phyloP scores from a whole-genome alignment of 1,284 basidiomycete species.

The Apiotrichum gamsii region DNA sequence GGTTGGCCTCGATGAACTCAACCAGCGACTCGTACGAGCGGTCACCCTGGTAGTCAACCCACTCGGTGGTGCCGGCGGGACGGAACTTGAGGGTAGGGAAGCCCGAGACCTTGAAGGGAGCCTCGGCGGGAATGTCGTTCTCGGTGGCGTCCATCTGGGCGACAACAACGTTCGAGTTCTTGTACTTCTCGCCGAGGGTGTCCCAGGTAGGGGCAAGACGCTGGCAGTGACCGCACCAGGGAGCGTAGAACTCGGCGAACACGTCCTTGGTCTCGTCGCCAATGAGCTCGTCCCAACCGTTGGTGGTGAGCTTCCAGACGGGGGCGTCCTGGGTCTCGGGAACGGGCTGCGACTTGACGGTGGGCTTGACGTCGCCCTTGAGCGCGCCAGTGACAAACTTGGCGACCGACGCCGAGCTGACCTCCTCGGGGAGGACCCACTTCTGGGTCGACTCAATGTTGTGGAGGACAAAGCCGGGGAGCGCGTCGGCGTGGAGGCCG shows the following conservation, averaged over 20 bases:
- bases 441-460: conserved; percentile 77
- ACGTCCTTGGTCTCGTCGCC: conserved; percentile 87
- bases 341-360: conserved; percentile 84
- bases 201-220: conserved; percentile 92
- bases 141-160: conserved; percentile 95
- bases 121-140: conserved; percentile 86
- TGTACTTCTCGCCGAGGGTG: conserved; percentile 76
- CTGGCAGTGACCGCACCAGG: conserved; percentile 64
- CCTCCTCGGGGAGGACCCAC: conserved; percentile 68
- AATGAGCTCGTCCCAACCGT: conserved; percentile 81
- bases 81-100: conserved; percentile 99
- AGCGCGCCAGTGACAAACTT: conserved; percentile 64
- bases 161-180: conserved; percentile 75
- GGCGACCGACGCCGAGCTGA: conserved; percentile 47
- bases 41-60: conserved; percentile 90
- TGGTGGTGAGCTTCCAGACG: conserved; percentile 79
- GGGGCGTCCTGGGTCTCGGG: conserved; percentile 76
- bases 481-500: conserved; percentile 70
- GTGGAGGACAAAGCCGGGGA: conserved; percentile 94
- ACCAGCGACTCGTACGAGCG: conserved; percentile 77
- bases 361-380: conserved; percentile 68
- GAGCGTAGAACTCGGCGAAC: conserved; percentile 94
- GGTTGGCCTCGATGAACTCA: conserved; percentile 74
- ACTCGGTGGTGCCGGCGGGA: conserved; percentile 75
- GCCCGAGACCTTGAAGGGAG: conserved; percentile 69